phyloP scores from a whole-genome alignment of 2,329 filamentous ascomycete genomes.

The Lachnum nothofagi region DNA sequence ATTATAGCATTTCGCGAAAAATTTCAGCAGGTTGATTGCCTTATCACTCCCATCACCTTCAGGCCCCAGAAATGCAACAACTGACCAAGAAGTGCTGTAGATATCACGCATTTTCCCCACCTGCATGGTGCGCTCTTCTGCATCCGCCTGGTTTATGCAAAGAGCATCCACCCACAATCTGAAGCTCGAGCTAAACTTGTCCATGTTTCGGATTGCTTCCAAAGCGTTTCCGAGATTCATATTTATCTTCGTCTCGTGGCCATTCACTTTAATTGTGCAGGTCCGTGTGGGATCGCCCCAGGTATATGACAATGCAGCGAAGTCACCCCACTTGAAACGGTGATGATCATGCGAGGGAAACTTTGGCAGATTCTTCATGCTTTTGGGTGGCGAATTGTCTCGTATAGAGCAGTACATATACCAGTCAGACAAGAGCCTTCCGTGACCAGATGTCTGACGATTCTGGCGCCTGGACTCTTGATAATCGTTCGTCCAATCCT shows the following conservation, averaged over 20 bases:
- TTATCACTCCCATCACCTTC: conserved; percentile 5
- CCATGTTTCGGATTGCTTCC: neutral
- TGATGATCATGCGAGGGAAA: neutral
- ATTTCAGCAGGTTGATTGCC: conserved; percentile 12
- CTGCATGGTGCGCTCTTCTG: conserved; percentile 5
- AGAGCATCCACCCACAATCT: conserved; percentile 17
- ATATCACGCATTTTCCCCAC: conserved; percentile 13
- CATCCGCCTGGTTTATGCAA: conserved; percentile 18
- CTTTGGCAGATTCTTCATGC: neutral
- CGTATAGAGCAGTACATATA: neutral
- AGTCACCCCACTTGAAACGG: conserved; percentile 19
- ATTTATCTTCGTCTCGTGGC: neutral
- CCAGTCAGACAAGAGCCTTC: neutral
- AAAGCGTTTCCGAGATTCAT: conserved; percentile 10
- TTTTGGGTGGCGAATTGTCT: neutral
- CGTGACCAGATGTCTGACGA: neutral
- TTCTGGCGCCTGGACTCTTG: neutral
- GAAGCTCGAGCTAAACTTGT: neutral
- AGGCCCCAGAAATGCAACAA: conserved; percentile 15
- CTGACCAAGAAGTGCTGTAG: conserved; percentile 6
- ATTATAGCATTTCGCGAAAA: neutral
- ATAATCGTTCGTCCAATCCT: neutral
- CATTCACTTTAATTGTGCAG: conserved; percentile 10
- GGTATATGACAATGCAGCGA: conserved; percentile 34
- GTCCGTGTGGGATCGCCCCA: conserved; percentile 29